Percentiles rank a stretch among this genome's conserved stretches.
Evolutionary conservation across 495 filamentous ascomycete species (phyloP).

Genomic region (Talaromyces wortmannii): DNA sequence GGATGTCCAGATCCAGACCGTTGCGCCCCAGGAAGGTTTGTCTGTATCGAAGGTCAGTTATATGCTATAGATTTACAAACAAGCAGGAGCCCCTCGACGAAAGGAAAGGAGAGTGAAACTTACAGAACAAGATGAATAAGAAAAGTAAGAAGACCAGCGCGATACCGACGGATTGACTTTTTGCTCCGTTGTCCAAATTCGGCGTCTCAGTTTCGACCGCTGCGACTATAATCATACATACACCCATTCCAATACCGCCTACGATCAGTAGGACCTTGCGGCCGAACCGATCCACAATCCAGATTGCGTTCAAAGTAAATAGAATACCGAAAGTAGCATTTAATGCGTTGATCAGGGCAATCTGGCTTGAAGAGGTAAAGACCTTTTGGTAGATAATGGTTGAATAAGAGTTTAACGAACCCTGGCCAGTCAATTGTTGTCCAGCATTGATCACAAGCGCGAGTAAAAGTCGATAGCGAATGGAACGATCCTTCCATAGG

Average conservation of each 20-base stretch:
- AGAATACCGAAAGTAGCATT: slow-evolving; percentile 59
- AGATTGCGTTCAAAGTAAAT: slow-evolving; percentile 68
- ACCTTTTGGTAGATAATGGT: slow-evolving; percentile 59
- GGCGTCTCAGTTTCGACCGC: slow-evolving; percentile 58
- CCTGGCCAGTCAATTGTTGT: slow-evolving; percentile 56
- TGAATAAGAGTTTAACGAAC: slow-evolving; percentile 56
- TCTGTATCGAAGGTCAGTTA: slow-evolving; percentile 18
- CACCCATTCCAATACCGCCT: slow-evolving; percentile 64
- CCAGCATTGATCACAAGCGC: slow-evolving; percentile 53
- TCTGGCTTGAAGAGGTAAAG: slow-evolving; percentile 42
- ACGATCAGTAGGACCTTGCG: slow-evolving; percentile 61
- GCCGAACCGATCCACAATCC: slow-evolving; percentile 59
- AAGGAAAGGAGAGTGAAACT: slow-evolving; percentile 7
- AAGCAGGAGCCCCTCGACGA: neutral
- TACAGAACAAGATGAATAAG: slow-evolving; percentile 61
- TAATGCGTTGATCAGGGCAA: slow-evolving; percentile 63
- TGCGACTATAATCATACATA: slow-evolving; percentile 60
- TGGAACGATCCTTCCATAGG: slow-evolving; percentile 54
- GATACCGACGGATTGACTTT: slow-evolving; percentile 52
- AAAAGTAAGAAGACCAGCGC: slow-evolving; percentile 56
- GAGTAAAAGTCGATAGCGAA: slow-evolving; percentile 49
- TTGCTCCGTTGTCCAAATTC: slow-evolving; percentile 31
- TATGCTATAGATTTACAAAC: neutral
- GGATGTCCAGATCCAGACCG: slow-evolving; percentile 61
- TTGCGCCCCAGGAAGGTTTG: slow-evolving; percentile 63